These are phyloP conservation scores for Psilocybe cyanescens DNA, from an alignment of 768 basidiomycete genomes.

Conservation along the genomic window DNA sequence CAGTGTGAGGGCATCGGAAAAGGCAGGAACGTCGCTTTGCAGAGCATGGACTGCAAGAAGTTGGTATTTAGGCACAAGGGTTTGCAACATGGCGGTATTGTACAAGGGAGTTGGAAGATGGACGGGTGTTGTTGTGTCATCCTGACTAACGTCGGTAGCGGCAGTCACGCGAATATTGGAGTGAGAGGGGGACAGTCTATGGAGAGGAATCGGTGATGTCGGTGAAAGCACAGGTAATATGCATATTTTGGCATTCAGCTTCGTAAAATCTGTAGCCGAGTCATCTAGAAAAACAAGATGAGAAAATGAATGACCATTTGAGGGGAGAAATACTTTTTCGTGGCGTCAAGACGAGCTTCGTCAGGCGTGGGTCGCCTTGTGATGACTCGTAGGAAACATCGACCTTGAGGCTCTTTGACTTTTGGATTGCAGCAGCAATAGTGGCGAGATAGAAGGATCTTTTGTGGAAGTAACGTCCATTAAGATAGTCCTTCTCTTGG, in stretches of 20 bases:
- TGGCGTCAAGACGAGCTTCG: slow-evolving; percentile 64
- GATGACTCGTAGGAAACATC: slow-evolving; percentile 65
- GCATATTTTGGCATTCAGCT: slow-evolving; percentile 70
- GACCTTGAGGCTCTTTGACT: slow-evolving; percentile 51
- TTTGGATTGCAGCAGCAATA: slow-evolving; percentile 64
- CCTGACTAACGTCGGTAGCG: slow-evolving; percentile 20
- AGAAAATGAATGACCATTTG: slow-evolving; percentile 29
- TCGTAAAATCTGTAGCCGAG: slow-evolving; percentile 61
- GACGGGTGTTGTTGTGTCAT: slow-evolving; percentile 22
- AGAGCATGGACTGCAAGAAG: slow-evolving; percentile 58
- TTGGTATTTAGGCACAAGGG: slow-evolving; percentile 49
- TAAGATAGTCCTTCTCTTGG: slow-evolving; percentile 93
- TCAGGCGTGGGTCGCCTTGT: slow-evolving; percentile 64
- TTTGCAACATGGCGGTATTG: slow-evolving; percentile 71
- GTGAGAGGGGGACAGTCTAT: slow-evolving; percentile 73
- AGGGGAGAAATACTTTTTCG: slow-evolving; percentile 45
- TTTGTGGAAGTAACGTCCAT: slow-evolving; percentile 91
- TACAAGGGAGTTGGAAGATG: slow-evolving; percentile 74
- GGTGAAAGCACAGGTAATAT: slow-evolving; percentile 71
- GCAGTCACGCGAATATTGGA: slow-evolving; percentile 51
- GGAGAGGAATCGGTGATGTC: slow-evolving; percentile 64
- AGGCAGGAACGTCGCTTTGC: slow-evolving; percentile 62
- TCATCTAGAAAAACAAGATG: slow-evolving; percentile 41
- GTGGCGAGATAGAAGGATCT: slow-evolving; percentile 87
- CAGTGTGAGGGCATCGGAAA: slow-evolving; percentile 74